Percentiles rank a stretch among this genome's conserved stretches.
phyloP scores from a whole-genome alignment of 345 rosid genomes.

The Brassica cretica region DNA sequence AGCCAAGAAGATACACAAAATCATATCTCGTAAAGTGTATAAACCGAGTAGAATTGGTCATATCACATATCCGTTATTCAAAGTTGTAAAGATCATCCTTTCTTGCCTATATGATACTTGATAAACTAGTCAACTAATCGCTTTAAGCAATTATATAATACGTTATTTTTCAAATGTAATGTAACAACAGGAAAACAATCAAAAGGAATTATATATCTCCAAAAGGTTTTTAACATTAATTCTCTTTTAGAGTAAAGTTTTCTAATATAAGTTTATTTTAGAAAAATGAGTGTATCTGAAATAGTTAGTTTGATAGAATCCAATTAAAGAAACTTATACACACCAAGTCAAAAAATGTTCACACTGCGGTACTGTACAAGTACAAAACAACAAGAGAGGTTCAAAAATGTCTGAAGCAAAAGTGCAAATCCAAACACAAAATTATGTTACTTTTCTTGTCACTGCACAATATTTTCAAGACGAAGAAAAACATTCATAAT shows the following conservation, averaged over 20 bases:
- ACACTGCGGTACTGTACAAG: neutral
- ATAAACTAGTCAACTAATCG: neutral
- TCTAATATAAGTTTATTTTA: neutral
- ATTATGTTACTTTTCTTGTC: neutral
- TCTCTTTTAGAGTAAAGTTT: neutral
- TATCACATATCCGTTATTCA: neutral
- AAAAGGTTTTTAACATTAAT: neutral
- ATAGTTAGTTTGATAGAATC: neutral
- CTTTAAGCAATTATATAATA: neutral
- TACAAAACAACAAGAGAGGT: neutral
- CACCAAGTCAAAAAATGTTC: neutral
- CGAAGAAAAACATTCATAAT: neutral
- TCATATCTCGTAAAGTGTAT: neutral
- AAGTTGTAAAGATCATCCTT: neutral
- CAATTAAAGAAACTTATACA: neutral
- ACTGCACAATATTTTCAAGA: neutral
- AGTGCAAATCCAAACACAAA: constrained; percentile 8
- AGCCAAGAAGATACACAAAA: neutral
- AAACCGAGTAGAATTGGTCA: neutral
- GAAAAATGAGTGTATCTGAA: neutral
- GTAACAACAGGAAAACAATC: neutral
- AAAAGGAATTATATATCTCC: neutral
- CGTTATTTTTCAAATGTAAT: neutral
- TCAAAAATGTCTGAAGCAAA: constrained; percentile 8
- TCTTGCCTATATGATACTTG: neutral